phyloP scores from a whole-genome alignment of 495 filamentous ascomycete species.

The Aspergillus nidulans region DNA sequence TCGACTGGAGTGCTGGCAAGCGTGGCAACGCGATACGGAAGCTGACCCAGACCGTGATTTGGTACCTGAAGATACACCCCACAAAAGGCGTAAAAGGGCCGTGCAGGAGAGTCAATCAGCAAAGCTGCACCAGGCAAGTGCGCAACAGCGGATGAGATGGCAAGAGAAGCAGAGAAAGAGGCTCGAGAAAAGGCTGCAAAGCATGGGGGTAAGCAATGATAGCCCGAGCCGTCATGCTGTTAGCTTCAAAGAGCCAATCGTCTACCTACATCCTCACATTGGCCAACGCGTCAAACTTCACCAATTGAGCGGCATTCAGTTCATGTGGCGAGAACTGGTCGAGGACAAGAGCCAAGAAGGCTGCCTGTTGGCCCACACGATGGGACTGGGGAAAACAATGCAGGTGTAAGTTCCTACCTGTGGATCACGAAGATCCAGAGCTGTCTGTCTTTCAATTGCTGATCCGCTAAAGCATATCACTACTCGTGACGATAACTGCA shows the following conservation, averaged over 20 bases:
- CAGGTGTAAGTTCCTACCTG: constrained; percentile 57
- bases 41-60: not conserved
- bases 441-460: not conserved
- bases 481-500: constrained; percentile 69
- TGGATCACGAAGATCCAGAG: not conserved
- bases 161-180: constrained; percentile 46
- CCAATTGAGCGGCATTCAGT: constrained; percentile 69
- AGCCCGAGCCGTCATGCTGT: constrained; percentile 53
- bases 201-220: constrained; percentile 35
- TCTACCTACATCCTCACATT: constrained; percentile 48
- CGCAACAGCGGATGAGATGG: constrained; percentile 38
- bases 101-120: constrained; percentile 44
- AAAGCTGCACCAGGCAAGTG: constrained; percentile 41
- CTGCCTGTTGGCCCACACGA: constrained; percentile 84
- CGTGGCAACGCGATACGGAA: constrained; percentile 3
- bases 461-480: constrained; percentile 48
- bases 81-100: constrained; percentile 45
- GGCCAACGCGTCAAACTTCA: constrained; percentile 51
- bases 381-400: constrained; percentile 94
- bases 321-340: constrained; percentile 85
- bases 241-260: constrained; percentile 62
- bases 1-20: constrained; percentile 16
- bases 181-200: constrained; percentile 41
- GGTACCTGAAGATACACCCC: constrained; percentile 12
- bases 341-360: constrained; percentile 56